Percentiles rank a stretch among this genome's conserved stretches.
Conservation (phyloP, 2,329 filamentous ascomycete species). For the Seiridium unicorne region DNA sequence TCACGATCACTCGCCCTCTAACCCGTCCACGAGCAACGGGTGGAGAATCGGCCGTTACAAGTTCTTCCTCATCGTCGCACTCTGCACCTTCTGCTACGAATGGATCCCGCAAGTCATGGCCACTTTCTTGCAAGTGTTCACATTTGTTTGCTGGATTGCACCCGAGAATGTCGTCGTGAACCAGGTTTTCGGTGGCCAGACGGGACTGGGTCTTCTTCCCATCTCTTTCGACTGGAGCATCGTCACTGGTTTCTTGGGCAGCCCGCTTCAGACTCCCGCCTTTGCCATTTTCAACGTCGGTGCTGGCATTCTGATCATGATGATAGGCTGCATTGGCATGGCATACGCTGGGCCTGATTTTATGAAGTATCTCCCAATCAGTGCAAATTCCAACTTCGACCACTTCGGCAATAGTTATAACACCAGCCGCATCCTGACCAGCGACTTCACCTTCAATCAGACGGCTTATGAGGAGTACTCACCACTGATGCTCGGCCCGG, state of each 20-base stretch:
- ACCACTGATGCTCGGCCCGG: constrained; percentile 51
- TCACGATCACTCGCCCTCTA: constrained; percentile 56
- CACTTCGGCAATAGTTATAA: constrained; percentile 46
- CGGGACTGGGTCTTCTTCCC: constrained; percentile 58
- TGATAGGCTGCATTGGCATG: constrained; percentile 39
- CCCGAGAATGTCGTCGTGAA: constrained; percentile 60
- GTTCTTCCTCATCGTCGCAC: constrained; percentile 54
- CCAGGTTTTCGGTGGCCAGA: constrained; percentile 60
- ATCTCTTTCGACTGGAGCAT: constrained; percentile 57
- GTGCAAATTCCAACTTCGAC: constrained; percentile 51
- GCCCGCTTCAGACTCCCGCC: constrained; percentile 49
- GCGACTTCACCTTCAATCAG: constrained; percentile 40
- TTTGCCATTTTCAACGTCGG: constrained; percentile 58
- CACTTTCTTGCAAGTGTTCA: constrained; percentile 60
- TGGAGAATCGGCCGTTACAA: constrained; percentile 59
- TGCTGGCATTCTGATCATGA: constrained; percentile 48
- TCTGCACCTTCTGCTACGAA: constrained; percentile 54
- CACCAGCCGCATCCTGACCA: constrained; percentile 41
- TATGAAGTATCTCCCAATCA: constrained; percentile 39
- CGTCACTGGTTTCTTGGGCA: constrained; percentile 47
- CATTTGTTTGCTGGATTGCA: constrained; percentile 60
- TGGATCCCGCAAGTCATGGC: constrained; percentile 64
- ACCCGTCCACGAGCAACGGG: constrained; percentile 50
- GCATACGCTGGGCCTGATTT: constrained; percentile 47
- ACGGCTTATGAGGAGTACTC: constrained; percentile 44